Base-by-base conservation (phyloP, 2,329 filamentous ascomycete genomes). In the Trichoderma pleuroti region DNA sequence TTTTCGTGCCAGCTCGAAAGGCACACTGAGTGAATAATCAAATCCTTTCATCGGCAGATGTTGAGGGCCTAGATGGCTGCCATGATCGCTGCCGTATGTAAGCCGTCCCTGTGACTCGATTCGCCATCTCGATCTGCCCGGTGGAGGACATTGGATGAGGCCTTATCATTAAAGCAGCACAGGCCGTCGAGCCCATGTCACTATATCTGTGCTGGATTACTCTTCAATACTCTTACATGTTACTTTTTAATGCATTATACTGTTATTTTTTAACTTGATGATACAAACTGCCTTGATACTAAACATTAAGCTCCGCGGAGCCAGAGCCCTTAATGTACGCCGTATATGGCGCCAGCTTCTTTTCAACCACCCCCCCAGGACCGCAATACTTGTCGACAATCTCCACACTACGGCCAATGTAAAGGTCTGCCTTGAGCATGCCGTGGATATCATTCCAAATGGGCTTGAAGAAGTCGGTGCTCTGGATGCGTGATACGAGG, bases 401-500 rank as follows among this genome's bases (percentile, higher is more conserved):
- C 62, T 83, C 76, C 24, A 74, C 77, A 42, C 81, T 82, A 61
- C 85, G 84, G 49, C 84, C 84, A 18, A 78, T 81, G 75, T 83
- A 86, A 57, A 86, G 80, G 76, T 86, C 86, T 42, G 39, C 39
- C 39, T 42, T 1, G 92, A 94, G 81, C 81, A 94, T 86, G 54
- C 79, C 81, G 73, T 93, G 91, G 34, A 94, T 82, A 73, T 94
- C 90, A 61, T 77, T 84, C 84, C 88, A 88, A 73, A 95, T 89
- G 1, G 91, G 86, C 78, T 86, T 84, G 83, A 97, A 97, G 84
- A 92, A 97, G 56, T 88, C 84, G 54, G 86, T 91, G 65, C 82
- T 84, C 78, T 88, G 88, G 78, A 98, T 94, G 16, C 94, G 85
- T 73, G 93, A 89, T 16, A 97, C 88, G 3, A 97, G 85, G 78